Base-by-base conservation (phyloP, 768 basidiomycete species). In the Russula foetens region DNA sequence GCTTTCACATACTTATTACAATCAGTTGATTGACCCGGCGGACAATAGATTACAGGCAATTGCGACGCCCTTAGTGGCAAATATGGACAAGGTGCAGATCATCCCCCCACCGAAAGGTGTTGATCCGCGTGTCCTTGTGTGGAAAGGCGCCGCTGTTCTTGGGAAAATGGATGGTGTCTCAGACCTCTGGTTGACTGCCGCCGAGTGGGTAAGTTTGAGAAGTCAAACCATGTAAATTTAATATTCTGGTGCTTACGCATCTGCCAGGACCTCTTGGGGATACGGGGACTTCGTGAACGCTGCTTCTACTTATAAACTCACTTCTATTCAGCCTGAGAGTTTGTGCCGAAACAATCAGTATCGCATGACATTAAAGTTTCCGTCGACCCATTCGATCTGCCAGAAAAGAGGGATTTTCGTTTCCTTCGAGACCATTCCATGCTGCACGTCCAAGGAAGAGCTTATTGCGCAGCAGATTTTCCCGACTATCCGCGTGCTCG, bases 111-210 rank as follows among this genome's bases (percentile, higher is more conserved):
- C 95, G 1, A 89, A 94, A 70, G 92, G 93, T 62, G 73, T 98
- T 46, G 94, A 98, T 72, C 92, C 92, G 6, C 81, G 84, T 26
- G 85, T 92, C 39, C 80, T 98, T 33, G 85, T 85, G 17, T 99
- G 97, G 97, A 98, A 98, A 72, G 97, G 97, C 11, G 92, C 88
- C 7, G 83, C 88, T 8, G 92, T 95, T 14, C 82, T 98, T 44
- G 90, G 87, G 28, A 91, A 92, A 73, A 88, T 98, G 83, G 97
- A 99, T 53, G 84, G 85, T 3, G 84, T 89, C 47, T 80, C 83
- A 31, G 97, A 99, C 65, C 74, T 98, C 58, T 98, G 96, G 96
- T 77, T 98, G 28, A 83, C 90, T 7, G 74, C 77, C 58, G 76
- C 84, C 38, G 97, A 99, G 70, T 99, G 94, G 91, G 91, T 92